phyloP scores from a whole-genome alignment of 441 rosid species.

The Pelargonium cotyledonis region DNA sequence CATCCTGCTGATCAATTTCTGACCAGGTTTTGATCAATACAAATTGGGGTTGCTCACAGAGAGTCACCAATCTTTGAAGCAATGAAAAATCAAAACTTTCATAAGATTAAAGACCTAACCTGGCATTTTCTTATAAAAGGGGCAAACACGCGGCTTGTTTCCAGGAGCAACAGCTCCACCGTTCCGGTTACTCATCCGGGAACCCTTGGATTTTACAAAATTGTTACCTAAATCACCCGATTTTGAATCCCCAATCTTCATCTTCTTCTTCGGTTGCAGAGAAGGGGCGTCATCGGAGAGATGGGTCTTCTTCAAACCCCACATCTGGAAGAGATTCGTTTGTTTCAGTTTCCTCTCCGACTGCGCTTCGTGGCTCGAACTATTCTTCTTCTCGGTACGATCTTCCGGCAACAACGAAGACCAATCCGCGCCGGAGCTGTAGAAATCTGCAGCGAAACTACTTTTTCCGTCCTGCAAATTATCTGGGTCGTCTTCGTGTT shows the following conservation, averaged over 20 bases:
- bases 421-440: slow-evolving; percentile 56
- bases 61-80: not conserved
- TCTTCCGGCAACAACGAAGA: slow-evolving; percentile 32
- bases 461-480: slow-evolving; percentile 27
- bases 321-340: slow-evolving; percentile 45
- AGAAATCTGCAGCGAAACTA: slow-evolving; percentile 63
- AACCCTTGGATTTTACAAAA: slow-evolving; percentile 9
- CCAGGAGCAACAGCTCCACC: slow-evolving; percentile 16
- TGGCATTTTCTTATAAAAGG: slow-evolving; percentile 72
- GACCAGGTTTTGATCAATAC: not conserved
- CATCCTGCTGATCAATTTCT: not conserved
- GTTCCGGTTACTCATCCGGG: slow-evolving; percentile 6
- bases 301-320: slow-evolving; percentile 41
- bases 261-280: slow-evolving; percentile 20
- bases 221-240: not conserved
- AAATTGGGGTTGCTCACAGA: not conserved
- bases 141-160: slow-evolving; percentile 44
- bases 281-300: slow-evolving; percentile 21
- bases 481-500: not conserved
- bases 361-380: slow-evolving; percentile 13
- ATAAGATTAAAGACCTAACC: slow-evolving; percentile 31
- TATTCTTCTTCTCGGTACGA: not conserved
- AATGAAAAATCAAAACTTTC: slow-evolving; percentile 1
- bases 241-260: slow-evolving; percentile 3
- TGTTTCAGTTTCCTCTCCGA: slow-evolving; percentile 42